Base-by-base conservation (phyloP, 805 yeast species). In the Teunomyces atbi region DNA sequence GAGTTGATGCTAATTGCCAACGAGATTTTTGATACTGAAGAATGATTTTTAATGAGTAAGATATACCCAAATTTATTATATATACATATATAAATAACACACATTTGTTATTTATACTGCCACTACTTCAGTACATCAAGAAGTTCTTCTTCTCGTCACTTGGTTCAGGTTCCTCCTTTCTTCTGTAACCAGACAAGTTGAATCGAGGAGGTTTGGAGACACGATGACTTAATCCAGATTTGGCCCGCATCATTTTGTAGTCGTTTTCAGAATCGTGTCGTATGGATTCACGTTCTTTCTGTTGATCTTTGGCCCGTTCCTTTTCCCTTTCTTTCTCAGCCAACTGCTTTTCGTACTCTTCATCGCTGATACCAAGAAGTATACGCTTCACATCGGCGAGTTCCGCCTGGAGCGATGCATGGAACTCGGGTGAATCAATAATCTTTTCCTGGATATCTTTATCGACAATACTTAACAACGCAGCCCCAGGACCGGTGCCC, bases 1-100 rank as follows among this genome's bases (percentile, higher is more conserved):
- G 92, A 90, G 49, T 77, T 94, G 58, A 82, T 92, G 67, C 66
- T 77, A 48, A 89, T 89, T 57, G 92, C 96, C 6, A 84, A 81
- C 51, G 95, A 88, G 49, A 91, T 94, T 27, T 73, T 73, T 52
- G 77, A 73, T 47, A 56, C 65, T n/a, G 76, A 70, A 36, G 66
- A 64, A 18, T 62, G 44, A 43, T 19, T 33, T n/a, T 23, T 32
- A n/a, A 34, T 35, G 42, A 30, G 33, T 30, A 30, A 23, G 8
- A 23, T 30, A 41, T 30, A 30, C 33, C 33, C 33, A 3, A 13
- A 30, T 30, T 13, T 13, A 30, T 30, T 13, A 30, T 30, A 30
- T 8, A 30, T 13, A 29, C 13, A 29, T 29, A 11, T n/a, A 30
- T n/a, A 29, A 29, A n/a, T n/a, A n/a, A 33, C 36, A 16, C 36